Evolutionary conservation across 768 basidiomycete species (phyloP).

Genomic region (Tubosaeta sp.): DNA sequence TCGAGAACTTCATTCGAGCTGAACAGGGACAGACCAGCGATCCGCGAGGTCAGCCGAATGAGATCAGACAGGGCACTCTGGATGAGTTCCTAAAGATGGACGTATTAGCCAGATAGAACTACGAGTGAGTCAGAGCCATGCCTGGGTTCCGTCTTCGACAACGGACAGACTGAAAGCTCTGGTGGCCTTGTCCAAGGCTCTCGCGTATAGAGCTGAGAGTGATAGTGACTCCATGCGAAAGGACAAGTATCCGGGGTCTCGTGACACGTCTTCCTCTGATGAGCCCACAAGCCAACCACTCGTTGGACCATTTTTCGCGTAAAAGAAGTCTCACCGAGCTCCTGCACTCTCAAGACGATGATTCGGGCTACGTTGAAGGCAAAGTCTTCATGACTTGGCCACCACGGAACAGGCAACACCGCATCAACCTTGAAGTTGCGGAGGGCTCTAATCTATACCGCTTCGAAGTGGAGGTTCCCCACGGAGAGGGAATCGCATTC

Average conservation of each 20-base stretch:
- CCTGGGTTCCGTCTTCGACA: constrained; percentile 45
- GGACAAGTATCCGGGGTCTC: constrained; percentile 9
- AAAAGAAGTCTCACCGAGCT: constrained; percentile 33
- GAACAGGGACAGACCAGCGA: constrained; percentile 65
- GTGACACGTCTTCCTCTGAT: neutral
- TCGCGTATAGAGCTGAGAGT: constrained; percentile 37
- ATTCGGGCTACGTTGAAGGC: constrained; percentile 39
- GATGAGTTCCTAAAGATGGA: constrained; percentile 51
- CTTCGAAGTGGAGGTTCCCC: constrained; percentile 39
- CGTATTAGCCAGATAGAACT: constrained; percentile 6
- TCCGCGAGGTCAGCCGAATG: constrained; percentile 45
- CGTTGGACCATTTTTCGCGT: constrained; percentile 19
- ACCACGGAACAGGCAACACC: constrained; percentile 22
- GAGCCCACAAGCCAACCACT: neutral
- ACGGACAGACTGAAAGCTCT: constrained; percentile 39
- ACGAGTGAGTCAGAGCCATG: constrained; percentile 11
- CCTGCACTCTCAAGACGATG: constrained; percentile 25
- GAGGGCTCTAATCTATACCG: constrained; percentile 18
- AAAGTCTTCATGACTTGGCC: constrained; percentile 46
- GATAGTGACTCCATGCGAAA: constrained; percentile 23
- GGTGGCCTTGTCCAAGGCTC: constrained; percentile 36
- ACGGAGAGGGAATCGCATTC: constrained; percentile 34
- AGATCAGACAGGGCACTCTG: constrained; percentile 55
- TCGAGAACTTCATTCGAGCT: constrained; percentile 81
- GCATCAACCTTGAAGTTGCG: constrained; percentile 29